phyloP scores from a whole-genome alignment of 148 eudicot genomes.

The Polygonum aviculare region DNA sequence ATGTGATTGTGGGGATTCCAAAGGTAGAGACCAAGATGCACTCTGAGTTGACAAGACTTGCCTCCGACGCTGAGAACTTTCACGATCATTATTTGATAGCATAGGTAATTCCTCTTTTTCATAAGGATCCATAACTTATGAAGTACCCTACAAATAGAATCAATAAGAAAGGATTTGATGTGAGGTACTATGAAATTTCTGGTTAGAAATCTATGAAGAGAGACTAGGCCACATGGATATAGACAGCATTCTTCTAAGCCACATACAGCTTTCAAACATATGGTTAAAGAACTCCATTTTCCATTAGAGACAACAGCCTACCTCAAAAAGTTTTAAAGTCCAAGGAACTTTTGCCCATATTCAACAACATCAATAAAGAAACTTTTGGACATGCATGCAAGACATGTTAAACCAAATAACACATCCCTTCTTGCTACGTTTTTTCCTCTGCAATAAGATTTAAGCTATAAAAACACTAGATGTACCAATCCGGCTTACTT shows the following conservation, averaged over 20 bases:
- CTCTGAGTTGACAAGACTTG: conserved; percentile 33
- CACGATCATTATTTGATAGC: conserved; percentile 25
- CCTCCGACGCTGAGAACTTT: conserved; percentile 14
- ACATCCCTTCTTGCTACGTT: neutral
- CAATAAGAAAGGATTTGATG: neutral
- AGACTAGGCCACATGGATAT: neutral
- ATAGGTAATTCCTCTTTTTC: conserved; percentile 58
- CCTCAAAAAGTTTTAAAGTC: neutral
- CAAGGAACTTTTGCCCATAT: conserved; percentile 2
- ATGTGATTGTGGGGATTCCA: conserved; percentile 21
- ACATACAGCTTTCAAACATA: neutral
- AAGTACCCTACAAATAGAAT: neutral
- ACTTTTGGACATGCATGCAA: neutral
- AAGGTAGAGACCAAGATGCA: conserved; percentile 45
- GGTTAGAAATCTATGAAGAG: neutral
- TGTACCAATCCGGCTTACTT: neutral
- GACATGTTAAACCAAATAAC: neutral
- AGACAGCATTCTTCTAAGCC: neutral
- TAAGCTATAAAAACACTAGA: neutral
- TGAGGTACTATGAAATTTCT: neutral
- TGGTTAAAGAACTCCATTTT: neutral
- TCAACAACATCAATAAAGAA: neutral
- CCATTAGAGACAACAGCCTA: neutral
- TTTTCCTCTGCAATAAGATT: neutral
- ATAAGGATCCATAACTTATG: conserved; percentile 35